A percentile compares a stretch with the other conserved stretches of the same genome.
phyloP scores from a whole-genome alignment of 2,329 filamentous ascomycete genomes.

The Dactylonectria estremocensis region DNA sequence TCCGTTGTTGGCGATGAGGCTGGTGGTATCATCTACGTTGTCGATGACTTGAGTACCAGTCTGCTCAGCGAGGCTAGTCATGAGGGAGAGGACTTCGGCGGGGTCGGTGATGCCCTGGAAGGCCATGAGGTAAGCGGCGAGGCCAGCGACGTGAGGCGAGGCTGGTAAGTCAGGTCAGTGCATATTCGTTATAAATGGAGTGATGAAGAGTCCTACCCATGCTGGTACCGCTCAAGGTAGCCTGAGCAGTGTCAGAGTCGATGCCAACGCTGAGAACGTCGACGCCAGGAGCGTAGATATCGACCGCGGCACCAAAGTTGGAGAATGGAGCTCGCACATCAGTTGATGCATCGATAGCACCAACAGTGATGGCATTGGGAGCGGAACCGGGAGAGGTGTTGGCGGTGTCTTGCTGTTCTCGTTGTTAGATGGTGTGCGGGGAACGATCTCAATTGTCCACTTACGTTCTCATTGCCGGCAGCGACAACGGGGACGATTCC shows the following conservation, averaged over 20 bases:
- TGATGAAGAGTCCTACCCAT: conserved; percentile 61
- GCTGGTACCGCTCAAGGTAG: conserved; percentile 67
- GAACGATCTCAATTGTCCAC: conserved; percentile 28
- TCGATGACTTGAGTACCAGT: conserved; percentile 61
- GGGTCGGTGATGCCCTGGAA: conserved; percentile 64
- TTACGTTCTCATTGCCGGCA: conserved; percentile 70
- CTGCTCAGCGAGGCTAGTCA: conserved; percentile 67
- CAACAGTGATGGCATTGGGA: conserved; percentile 71
- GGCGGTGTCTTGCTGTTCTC: conserved; percentile 60
- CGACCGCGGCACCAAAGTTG: conserved; percentile 70
- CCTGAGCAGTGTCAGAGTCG: conserved; percentile 61
- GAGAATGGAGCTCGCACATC: conserved; percentile 68
- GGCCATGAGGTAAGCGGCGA: conserved; percentile 77
- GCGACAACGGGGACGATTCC: conserved; percentile 73
- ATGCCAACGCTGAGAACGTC: conserved; percentile 68
- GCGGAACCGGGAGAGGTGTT: conserved; percentile 70
- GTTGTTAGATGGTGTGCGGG: conserved; percentile 26
- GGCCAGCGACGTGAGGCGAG: conserved; percentile 76
- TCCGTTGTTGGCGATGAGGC: conserved; percentile 72
- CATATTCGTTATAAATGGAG: neutral
- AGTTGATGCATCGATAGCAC: conserved; percentile 67
- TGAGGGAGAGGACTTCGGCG: conserved; percentile 59
- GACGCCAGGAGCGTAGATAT: conserved; percentile 71
- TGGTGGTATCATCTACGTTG: conserved; percentile 63
- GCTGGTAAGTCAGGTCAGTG: conserved; percentile 55